phyloP scores from a whole-genome alignment of 2,329 filamentous ascomycete species.

The Domatiomyces globalis region DNA sequence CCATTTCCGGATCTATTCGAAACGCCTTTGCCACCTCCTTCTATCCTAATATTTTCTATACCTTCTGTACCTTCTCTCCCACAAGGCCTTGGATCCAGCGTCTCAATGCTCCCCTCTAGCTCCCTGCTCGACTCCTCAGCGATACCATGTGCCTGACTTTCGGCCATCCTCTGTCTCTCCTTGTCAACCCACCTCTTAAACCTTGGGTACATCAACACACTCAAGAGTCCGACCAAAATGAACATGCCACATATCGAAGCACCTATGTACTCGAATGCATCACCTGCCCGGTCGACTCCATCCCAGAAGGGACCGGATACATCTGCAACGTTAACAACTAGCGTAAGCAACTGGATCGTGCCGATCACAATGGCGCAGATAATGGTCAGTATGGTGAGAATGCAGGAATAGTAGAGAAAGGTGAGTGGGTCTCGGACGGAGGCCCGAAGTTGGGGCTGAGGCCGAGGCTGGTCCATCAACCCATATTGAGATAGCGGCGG shows the following conservation, averaged over 20 bases:
- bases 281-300: conserved; percentile 59
- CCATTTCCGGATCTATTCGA: not conserved
- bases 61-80: not conserved
- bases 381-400: conserved; percentile 71
- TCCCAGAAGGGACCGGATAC: conserved; percentile 67
- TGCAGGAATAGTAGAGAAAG: conserved; percentile 84
- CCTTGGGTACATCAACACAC: conserved; percentile 61
- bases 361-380: conserved; percentile 76
- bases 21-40: not conserved
- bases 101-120: not conserved
- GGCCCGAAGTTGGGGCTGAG: conserved; percentile 39
- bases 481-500: not conserved
- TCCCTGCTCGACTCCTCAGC: not conserved
- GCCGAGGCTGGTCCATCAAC: not conserved
- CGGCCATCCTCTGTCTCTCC: conserved; percentile 9
- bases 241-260: conserved; percentile 79
- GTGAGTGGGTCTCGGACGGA: conserved; percentile 73
- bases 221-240: conserved; percentile 58
- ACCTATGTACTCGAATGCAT: conserved; percentile 75
- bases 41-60: not conserved
- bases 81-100: not conserved
- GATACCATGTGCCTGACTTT: not conserved
- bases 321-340: conserved; percentile 57
- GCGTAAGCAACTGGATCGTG: conserved; percentile 64
- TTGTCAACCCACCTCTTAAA: conserved; percentile 53